Evolutionary conservation across 331 rosid species (phyloP), one percentile per base, ranked within the genome.

Genomic region (Dryas integrifolia): DNA sequence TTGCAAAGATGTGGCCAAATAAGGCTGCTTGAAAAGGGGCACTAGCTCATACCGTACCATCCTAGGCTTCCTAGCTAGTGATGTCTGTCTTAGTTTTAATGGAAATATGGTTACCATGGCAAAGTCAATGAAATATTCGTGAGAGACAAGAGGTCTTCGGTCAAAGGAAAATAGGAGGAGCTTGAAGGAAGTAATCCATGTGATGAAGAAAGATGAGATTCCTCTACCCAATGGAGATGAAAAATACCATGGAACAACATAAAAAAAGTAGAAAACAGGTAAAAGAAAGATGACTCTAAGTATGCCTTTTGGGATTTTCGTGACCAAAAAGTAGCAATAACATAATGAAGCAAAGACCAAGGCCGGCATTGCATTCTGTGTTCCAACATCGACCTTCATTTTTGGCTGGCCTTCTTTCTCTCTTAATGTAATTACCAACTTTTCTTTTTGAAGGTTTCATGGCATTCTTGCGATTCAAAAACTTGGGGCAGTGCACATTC

Each of bases 131-230:
- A 45, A 48, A 3, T 2, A 26, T 26, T 64, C 24, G 63, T 15
- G 68, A 18, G 38, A 5, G 38, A 58, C 38, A 18, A 78, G 73
- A 44, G 82, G 73, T 40, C 82, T 77, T 15, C 38, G 15, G 68
- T 65, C 53, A 53, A 71, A 78, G 55, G 73, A 55, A 55, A 78
- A 72, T 52, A 71, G 77, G 44, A 72, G 39, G 55, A 78, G 69
- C 60, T 78, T 78, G 62, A 78, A 78, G 63, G 67, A 63, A 14
- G 69, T 6, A 46, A 72, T 55, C 82, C 77, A 78, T 21, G 82
- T 58, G 73, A 78, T 39, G 45, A 64, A 78, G 82, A 56, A 73
- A 12, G 73, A 45, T 7, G 30, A 4, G 4, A 67, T 5, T 26
- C 73, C 79, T 56, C 67, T 30, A 39, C 53, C 21, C 5, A n/a